These are phyloP conservation scores for Lavandula angustifolia DNA, from an alignment of 257 asterid species.

Conservation along the genomic window DNA sequence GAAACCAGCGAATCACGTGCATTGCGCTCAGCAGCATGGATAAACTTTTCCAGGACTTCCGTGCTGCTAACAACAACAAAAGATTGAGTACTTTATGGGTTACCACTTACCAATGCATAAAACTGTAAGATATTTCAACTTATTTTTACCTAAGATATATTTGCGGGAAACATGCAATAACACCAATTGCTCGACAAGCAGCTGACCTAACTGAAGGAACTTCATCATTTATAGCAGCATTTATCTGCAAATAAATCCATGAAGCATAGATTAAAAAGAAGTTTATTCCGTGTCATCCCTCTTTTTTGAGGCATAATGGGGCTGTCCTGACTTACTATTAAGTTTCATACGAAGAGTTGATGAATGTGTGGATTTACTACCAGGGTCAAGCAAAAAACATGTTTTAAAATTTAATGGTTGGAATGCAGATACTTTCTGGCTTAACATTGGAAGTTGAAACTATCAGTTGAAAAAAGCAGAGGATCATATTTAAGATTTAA, in stretches of 20 bases:
- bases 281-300: slow-evolving; percentile 12
- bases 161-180: slow-evolving; percentile 79
- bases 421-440: not conserved
- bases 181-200: slow-evolving; percentile 97
- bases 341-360: slow-evolving; percentile 11
- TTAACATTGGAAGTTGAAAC: slow-evolving; percentile 14
- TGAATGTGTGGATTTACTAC: slow-evolving; percentile 7
- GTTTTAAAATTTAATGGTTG: not conserved
- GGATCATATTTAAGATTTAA: not conserved
- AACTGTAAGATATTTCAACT: slow-evolving; percentile 23
- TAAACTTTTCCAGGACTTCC: slow-evolving; percentile 69
- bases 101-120: slow-evolving; percentile 15
- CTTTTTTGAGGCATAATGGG: not conserved
- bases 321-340: slow-evolving; percentile 19
- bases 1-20: slow-evolving; percentile 65
- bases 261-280: slow-evolving; percentile 8
- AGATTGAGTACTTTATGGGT: slow-evolving; percentile 20
- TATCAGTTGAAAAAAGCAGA: slow-evolving; percentile 5
- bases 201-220: slow-evolving; percentile 88
- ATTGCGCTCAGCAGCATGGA: slow-evolving; percentile 61
- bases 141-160: slow-evolving; percentile 64
- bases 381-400: slow-evolving; percentile 7
- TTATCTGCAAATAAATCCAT: slow-evolving; percentile 51
- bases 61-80: slow-evolving; percentile 46
- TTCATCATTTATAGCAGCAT: slow-evolving; percentile 65